Evolutionary conservation across 345 rosid genomes (phyloP).

Genomic region (Theobroma cacao): DNA sequence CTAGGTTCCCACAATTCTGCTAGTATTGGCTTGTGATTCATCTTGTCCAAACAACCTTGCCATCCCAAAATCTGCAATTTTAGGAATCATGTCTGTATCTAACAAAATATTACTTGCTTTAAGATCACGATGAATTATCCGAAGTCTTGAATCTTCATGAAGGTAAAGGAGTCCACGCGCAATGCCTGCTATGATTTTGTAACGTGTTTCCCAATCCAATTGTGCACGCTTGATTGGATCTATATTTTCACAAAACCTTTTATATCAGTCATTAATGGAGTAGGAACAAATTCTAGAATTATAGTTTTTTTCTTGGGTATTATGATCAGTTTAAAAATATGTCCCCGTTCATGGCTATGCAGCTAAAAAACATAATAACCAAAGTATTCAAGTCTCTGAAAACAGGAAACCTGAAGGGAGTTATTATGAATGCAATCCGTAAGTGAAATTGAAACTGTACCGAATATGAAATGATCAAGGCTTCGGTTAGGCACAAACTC

Average conservation of each 20-base stretch:
- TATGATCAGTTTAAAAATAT: neutral
- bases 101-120: slow-evolving; percentile 16
- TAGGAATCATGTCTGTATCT: neutral
- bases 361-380: neutral
- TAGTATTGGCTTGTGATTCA: slow-evolving; percentile 11
- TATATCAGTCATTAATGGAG: neutral
- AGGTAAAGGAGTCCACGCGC: slow-evolving; percentile 36
- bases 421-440: neutral
- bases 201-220: slow-evolving; percentile 9
- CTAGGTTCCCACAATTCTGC: slow-evolving; percentile 17
- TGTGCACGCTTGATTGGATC: neutral
- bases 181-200: slow-evolving; percentile 33
- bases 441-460: slow-evolving; percentile 15
- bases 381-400: neutral
- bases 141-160: slow-evolving; percentile 28
- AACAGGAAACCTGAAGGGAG: neutral
- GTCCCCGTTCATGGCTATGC: neutral
- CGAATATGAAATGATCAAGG: slow-evolving; percentile 40
- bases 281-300: neutral
- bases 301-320: neutral
- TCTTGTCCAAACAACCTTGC: neutral
- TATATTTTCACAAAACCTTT: neutral
- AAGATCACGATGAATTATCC: slow-evolving; percentile 15
- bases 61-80: slow-evolving; percentile 20
- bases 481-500: slow-evolving; percentile 50